A percentile compares a stretch with the other conserved stretches of the same genome.
Evolutionary conservation across 495 filamentous ascomycete species (phyloP).

Genomic region (Lophiostoma macrostomum): DNA sequence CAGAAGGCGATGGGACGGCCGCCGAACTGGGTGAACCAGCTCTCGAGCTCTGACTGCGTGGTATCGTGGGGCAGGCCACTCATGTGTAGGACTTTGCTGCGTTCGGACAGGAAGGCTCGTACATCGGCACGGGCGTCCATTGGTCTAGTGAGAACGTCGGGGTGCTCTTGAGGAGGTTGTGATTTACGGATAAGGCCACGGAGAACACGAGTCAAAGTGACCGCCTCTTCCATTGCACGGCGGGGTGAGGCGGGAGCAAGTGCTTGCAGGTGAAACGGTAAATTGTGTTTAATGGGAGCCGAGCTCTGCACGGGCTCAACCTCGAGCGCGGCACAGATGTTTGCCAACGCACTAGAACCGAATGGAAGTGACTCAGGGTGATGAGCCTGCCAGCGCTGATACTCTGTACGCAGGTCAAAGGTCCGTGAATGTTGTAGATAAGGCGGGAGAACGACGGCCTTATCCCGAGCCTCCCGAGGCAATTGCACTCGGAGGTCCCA

Average conservation of each 20-base stretch:
- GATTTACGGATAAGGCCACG: constrained; percentile 92
- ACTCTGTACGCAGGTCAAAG: constrained; percentile 94
- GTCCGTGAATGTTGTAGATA: constrained; percentile 96
- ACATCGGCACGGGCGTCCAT: constrained; percentile 98
- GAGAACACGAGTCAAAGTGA: constrained; percentile 88
- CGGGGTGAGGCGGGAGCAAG: constrained; percentile 94
- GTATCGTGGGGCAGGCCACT: constrained; percentile 96
- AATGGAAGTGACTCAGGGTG: constrained; percentile 97
- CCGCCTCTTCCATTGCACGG: constrained; percentile 94
- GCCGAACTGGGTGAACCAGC: constrained; percentile 98
- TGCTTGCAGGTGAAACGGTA: constrained; percentile 96
- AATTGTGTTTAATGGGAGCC: constrained; percentile 96
- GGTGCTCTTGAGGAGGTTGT: constrained; percentile 86
- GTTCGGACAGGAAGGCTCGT: constrained; percentile 88
- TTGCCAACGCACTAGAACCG: constrained; percentile 87
- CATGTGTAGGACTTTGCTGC: constrained; percentile 97
- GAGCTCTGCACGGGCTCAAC: constrained; percentile 95
- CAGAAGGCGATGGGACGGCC: constrained; percentile 99
- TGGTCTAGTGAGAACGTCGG: constrained; percentile 86
- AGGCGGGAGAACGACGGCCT: constrained; percentile 92
- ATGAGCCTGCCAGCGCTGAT: constrained; percentile 96
- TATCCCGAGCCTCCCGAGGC: constrained; percentile 94
- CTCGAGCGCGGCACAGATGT: constrained; percentile 96
- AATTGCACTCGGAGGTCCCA: constrained; percentile 99
- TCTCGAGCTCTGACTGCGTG: constrained; percentile 95